Evolutionary conservation across 768 basidiomycete genomes (phyloP).

Genomic region (Lyophyllum atratum): DNA sequence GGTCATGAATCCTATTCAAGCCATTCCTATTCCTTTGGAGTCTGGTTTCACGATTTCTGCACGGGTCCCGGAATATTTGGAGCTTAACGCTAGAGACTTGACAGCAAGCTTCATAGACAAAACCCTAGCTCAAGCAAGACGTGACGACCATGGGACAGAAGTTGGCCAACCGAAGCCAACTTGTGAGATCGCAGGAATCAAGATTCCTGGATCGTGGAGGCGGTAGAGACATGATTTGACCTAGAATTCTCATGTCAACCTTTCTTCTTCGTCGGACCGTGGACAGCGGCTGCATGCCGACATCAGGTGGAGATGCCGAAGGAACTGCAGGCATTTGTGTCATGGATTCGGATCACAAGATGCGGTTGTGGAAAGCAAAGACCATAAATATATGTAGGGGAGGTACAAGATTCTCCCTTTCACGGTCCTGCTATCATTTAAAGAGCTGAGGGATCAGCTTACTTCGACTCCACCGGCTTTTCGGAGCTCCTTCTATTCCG

Average conservation of each 20-base stretch:
- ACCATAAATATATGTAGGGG: neutral
- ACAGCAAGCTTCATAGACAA: no score
- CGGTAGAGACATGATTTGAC: no score
- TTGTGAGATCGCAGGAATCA: no score
- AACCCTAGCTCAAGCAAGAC: no score
- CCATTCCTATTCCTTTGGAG: no score
- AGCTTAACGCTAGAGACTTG: no score
- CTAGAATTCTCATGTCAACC: neutral
- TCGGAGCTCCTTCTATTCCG: conserved; percentile 1
- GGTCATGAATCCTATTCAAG: no score
- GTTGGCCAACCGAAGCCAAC: no score
- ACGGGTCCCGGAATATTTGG: no score
- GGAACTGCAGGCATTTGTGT: neutral
- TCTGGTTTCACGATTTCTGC: no score
- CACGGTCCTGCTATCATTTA: neutral
- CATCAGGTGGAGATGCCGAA: neutral
- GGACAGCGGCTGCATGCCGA: neutral
- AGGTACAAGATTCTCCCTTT: neutral
- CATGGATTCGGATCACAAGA: neutral
- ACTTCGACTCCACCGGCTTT: neutral
- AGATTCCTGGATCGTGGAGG: no score
- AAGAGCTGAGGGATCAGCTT: neutral
- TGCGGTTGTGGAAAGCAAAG: neutral
- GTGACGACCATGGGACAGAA: no score
- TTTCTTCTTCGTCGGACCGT: neutral